Evolutionary conservation across 768 basidiomycete species (phyloP).

Genomic region (Rhodotorula diobovata): DNA sequence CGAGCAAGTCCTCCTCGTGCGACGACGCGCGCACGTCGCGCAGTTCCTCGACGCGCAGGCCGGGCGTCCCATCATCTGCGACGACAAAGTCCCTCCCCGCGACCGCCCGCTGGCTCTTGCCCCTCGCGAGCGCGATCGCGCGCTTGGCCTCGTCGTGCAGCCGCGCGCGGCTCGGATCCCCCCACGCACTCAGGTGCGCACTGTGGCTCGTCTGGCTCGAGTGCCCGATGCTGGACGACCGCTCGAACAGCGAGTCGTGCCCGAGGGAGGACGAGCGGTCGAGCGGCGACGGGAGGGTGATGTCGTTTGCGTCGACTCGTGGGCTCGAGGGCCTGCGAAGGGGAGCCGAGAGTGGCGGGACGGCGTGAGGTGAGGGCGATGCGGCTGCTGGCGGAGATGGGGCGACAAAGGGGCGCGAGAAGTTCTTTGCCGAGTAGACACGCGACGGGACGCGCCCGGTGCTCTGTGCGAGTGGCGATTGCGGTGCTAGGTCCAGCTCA

Average conservation of each 20-base stretch:
- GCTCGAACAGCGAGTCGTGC: constrained; percentile 11
- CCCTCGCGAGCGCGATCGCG: constrained; percentile 12
- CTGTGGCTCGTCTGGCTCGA: constrained; percentile 12
- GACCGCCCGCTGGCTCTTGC: constrained; percentile 1
- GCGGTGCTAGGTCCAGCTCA: background rate
- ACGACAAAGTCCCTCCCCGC: background rate
- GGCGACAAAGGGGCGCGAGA: constrained; percentile 24
- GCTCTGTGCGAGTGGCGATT: background rate
- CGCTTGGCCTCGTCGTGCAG: constrained; percentile 23
- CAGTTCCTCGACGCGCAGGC: background rate
- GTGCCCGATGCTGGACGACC: background rate
- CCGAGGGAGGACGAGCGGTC: constrained; percentile 4
- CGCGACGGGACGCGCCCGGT: constrained; percentile 10
- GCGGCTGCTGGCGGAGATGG: background rate
- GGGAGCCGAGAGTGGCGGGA: background rate
- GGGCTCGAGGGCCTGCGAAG: background rate
- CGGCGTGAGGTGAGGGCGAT: too few relatives aligned
- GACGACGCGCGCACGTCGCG: background rate
- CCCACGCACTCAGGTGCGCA: constrained; percentile 25
- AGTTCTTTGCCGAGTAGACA: constrained; percentile 14
- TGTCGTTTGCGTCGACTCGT: background rate
- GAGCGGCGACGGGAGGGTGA: constrained; percentile 3
- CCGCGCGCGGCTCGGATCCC: constrained; percentile 4
- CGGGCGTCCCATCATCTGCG: background rate
- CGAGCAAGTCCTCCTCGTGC: background rate